Evolutionary conservation across 179 eudicot species (phyloP), one percentile per base, ranked within the genome.

Genomic region (Carnegiea gigantea): DNA sequence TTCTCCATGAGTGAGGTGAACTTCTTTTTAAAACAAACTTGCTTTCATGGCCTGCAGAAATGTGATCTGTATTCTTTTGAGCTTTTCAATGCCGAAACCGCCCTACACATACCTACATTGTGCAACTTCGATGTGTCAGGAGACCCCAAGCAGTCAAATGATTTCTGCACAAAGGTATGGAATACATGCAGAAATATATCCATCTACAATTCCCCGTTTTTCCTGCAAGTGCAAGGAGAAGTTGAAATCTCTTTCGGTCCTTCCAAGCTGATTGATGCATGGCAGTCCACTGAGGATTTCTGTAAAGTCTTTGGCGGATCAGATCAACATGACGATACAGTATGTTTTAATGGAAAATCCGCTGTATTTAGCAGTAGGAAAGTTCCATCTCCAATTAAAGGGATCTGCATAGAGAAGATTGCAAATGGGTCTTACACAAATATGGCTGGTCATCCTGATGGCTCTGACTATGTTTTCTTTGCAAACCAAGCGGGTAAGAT

Each of bases 381-480:
- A 38, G 70, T 14, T 23, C 53, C 46, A 59, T 9, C 68, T 36
- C 81, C 78, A 44, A 72, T 78, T 23, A 79, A 78, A 17, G 79
- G 75, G 20, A 65, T 83, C 30, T 83, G 85, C 48, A 20, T 83
- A 18, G 85, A 83, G 65, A 78, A 78, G 76, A 83, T 83, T 38
- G 82, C 38, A 23, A 78, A 73, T 38, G 85, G 79, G 13, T 48
- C 75, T 9, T 83, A 83, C 33, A 14, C 68, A 49, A 73, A 44
- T 51, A 83, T 83, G 85, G 81, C 59, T 30, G 33, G 70, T 78
- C 78, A 83, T 51, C 85, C 85, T 5, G 85, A 83, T 78, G 82
- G 79, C 53, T 78, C 85, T 46, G 79, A 78, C 79, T 57, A 64
- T 44, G 48, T 65, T 46, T 78, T 83, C 79, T 73, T 83, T 43